These are phyloP conservation scores for Plasmopara viticola DNA, from an alignment of 352 stramenopile species.

Conservation along the genomic window DNA sequence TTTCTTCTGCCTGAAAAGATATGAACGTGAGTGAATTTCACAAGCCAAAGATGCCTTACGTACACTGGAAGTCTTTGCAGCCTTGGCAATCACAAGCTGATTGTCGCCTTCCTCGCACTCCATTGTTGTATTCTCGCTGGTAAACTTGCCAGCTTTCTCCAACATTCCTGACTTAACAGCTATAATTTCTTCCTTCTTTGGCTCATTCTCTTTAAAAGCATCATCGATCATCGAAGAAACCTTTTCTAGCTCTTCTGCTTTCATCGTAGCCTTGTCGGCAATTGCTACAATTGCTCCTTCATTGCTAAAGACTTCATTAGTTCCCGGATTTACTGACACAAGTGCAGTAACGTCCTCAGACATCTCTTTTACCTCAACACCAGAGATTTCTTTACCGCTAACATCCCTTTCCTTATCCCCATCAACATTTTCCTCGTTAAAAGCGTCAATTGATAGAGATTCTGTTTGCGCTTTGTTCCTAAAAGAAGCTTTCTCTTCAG, in stretches of 20 bases:
- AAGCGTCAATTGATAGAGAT: not conserved
- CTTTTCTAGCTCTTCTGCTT: slow-evolving; percentile 4
- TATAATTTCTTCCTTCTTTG: slow-evolving; percentile 19
- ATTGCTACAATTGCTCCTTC: not conserved
- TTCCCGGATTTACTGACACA: slow-evolving; percentile 1
- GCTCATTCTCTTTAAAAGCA: slow-evolving; percentile 19
- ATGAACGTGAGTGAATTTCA: slow-evolving; percentile 2
- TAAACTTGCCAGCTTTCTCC: not conserved
- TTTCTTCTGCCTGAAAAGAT: slow-evolving; percentile 35
- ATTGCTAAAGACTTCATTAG: not conserved
- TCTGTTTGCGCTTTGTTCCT: slow-evolving; percentile 6
- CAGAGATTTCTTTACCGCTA: not conserved
- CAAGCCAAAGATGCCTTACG: slow-evolving; percentile 1
- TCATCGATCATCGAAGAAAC: slow-evolving; percentile 1
- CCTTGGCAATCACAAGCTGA: slow-evolving; percentile 11
- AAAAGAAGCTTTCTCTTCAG: slow-evolving; percentile 4
- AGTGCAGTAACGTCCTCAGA: slow-evolving; percentile 1
- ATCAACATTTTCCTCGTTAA: not conserved
- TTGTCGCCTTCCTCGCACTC: slow-evolving; percentile 2
- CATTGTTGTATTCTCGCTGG: not conserved
- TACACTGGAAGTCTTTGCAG: slow-evolving; percentile 16
- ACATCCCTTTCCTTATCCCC: not conserved
- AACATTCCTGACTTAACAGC: not conserved
- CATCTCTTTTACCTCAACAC: slow-evolving; percentile 5
- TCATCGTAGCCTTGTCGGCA: slow-evolving; percentile 1